phyloP scores from a whole-genome alignment of 139 green algal genomes.

The Closterium sp. region DNA sequence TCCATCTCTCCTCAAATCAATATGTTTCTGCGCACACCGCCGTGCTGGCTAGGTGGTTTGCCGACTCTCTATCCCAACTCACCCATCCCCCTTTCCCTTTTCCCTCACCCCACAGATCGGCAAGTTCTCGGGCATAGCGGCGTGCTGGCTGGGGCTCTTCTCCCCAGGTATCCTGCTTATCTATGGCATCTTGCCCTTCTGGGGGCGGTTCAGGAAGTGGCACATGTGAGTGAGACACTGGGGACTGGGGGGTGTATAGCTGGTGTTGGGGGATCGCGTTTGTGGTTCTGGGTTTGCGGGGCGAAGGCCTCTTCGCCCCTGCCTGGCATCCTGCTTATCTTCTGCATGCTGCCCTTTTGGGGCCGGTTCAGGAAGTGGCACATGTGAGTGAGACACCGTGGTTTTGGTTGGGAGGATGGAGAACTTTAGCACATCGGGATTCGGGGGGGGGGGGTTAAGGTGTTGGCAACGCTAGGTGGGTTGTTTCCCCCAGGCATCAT shows the following conservation, averaged over 20 bases:
- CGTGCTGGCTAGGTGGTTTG: background rate
- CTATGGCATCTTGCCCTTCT: conserved; percentile 85
- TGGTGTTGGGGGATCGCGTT: conserved; percentile 78
- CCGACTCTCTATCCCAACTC: too few relatives aligned
- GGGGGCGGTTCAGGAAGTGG: conserved; percentile 27
- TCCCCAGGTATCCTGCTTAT: conserved; percentile 86
- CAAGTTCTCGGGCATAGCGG: conserved; percentile 56
- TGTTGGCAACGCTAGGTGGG: too few relatives aligned
- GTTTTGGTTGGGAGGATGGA: background rate
- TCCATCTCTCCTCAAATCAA: too few relatives aligned
- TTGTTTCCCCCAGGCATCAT: too few relatives aligned
- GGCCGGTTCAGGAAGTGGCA: conserved; percentile 25
- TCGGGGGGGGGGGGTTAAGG: too few relatives aligned
- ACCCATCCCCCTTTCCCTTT: background rate
- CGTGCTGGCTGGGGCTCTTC: conserved; percentile 88
- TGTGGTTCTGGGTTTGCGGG: too few relatives aligned
- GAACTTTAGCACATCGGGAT: too few relatives aligned
- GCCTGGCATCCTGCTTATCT: too few relatives aligned
- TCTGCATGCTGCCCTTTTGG: background rate
- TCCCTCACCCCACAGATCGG: background rate
- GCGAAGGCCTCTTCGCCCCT: too few relatives aligned
- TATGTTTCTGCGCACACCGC: too few relatives aligned
- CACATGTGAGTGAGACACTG: background rate
- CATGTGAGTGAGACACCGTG: background rate
- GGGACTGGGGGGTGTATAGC: background rate